Conservation (phyloP, 2,329 filamentous ascomycete species). For the Stagonosporopsis vannaccii region DNA sequence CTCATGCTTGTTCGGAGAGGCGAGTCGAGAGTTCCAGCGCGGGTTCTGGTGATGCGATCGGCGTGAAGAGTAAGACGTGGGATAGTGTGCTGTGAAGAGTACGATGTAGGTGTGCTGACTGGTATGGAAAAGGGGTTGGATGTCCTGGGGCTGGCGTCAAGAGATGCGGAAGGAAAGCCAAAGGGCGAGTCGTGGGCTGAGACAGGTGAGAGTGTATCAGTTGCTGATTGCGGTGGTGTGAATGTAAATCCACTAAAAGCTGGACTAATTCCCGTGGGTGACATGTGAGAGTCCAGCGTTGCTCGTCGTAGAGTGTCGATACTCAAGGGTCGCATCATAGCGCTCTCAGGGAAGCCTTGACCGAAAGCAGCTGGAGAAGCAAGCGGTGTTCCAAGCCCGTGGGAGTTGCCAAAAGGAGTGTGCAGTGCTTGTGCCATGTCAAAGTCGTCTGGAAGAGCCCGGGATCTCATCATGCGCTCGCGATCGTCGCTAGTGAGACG, state of each 20-base stretch:
- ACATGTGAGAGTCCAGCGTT: conserved; percentile 71
- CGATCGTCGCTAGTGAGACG: conserved; percentile 67
- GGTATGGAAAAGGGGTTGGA: conserved; percentile 51
- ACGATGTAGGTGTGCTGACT: conserved; percentile 40
- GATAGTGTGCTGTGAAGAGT: conserved; percentile 49
- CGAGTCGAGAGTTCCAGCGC: conserved; percentile 54
- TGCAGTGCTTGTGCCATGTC: conserved; percentile 67
- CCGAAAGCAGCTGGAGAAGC: conserved; percentile 54
- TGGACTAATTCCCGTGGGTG: conserved; percentile 71
- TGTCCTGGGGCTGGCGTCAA: conserved; percentile 48
- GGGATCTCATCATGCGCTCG: conserved; percentile 67
- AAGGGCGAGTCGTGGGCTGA: conserved; percentile 54
- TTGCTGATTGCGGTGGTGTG: conserved; percentile 60
- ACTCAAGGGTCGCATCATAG: conserved; percentile 72
- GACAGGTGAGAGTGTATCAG: conserved; percentile 48
- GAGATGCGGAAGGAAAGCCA: conserved; percentile 46
- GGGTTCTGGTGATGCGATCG: conserved; percentile 51
- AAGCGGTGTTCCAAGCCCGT: conserved; percentile 58
- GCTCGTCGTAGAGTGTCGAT: conserved; percentile 71
- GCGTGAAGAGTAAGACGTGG: conserved; percentile 54
- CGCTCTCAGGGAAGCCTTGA: conserved; percentile 57
- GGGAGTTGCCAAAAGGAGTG: conserved; percentile 58
- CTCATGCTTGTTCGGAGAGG: conserved; percentile 57
- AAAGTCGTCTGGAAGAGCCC: conserved; percentile 66
- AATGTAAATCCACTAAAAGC: conserved; percentile 73